Base-by-base conservation (phyloP, 768 basidiomycete species). In the Hericium rajendrae region DNA sequence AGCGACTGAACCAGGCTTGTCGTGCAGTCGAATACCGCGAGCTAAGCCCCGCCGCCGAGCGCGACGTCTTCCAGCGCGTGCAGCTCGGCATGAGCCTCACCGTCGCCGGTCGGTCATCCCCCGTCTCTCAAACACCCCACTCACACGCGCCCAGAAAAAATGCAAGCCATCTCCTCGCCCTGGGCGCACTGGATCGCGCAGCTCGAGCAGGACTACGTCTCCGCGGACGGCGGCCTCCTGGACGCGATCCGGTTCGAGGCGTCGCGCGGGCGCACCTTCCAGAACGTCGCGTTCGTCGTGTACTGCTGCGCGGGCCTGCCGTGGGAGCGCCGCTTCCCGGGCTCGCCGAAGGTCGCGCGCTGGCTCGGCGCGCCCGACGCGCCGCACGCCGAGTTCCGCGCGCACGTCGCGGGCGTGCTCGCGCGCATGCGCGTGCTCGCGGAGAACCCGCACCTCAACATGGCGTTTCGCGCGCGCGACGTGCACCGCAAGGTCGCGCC, bases 11-110 rank as follows among this genome's bases (percentile, higher is more conserved):
- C 22, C 22, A 22, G 22, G 22, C 22, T 1, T 2, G 22, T 22
- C 22, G 2, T 22, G 22, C 22, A 91, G 89, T 89, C 51, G 86
- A 90, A 68, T 92, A 91, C 62, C 69, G 70, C 38, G 66, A 73
- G 38, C 72, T 92, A 2, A 67, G 75, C 3, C 74, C 79, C 12
- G 74, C 74, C 2, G 72, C 76, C 4, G 88, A 92, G 67, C 80
- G 89, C 48, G 90, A 92, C 52, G 84, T 91, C 26, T 90, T 88
- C 66, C 85, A 88, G 62, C 76, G 91, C 38, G 90, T 93, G 15
- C 90, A 93, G 61, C 69, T 91, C 40, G 90, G 90, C 57, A 81
- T 89, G 71, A 73, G 81, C 16, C 73, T 92, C 41, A 85, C 86
- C 4, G 75, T 81, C 10, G 85, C 88, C 66, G 87, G 87, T 84